These are phyloP conservation scores for Russula virescens DNA, from an alignment of 768 basidiomycete genomes.

Conservation along the genomic window DNA sequence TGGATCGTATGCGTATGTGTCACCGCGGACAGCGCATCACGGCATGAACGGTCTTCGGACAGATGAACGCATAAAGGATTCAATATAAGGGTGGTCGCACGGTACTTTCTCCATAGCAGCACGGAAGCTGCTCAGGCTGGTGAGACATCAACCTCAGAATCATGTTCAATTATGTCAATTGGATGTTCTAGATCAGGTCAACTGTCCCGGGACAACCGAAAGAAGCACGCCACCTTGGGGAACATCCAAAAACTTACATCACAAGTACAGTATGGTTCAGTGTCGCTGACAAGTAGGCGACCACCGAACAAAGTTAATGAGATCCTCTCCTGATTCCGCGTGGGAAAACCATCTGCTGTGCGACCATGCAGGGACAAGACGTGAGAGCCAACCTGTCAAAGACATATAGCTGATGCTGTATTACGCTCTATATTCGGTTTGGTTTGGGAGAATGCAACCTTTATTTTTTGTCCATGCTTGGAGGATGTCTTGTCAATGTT, in stretches of 20 bases:
- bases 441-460: neutral
- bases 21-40: conserved; percentile 9
- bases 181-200: conserved; percentile 5
- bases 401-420: neutral
- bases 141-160: conserved; percentile 10
- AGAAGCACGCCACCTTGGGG: neutral
- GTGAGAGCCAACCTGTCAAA: neutral
- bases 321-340: neutral
- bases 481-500: neutral
- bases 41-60: conserved; percentile 13
- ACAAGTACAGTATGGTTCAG: neutral
- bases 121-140: conserved; percentile 14
- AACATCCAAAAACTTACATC: neutral
- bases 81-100: conserved; percentile 8
- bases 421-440: neutral
- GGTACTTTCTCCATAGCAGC: conserved; percentile 3
- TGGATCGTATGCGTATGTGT: neutral
- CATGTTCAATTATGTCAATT: conserved; percentile 13
- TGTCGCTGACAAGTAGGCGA: neutral
- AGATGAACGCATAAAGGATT: conserved; percentile 9
- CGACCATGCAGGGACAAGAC: neutral
- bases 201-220: neutral
- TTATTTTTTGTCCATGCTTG: neutral
- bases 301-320: neutral
- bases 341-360: neutral